phyloP scores from a whole-genome alignment of 345 rosid species.

The Capsella bursapastoris region DNA sequence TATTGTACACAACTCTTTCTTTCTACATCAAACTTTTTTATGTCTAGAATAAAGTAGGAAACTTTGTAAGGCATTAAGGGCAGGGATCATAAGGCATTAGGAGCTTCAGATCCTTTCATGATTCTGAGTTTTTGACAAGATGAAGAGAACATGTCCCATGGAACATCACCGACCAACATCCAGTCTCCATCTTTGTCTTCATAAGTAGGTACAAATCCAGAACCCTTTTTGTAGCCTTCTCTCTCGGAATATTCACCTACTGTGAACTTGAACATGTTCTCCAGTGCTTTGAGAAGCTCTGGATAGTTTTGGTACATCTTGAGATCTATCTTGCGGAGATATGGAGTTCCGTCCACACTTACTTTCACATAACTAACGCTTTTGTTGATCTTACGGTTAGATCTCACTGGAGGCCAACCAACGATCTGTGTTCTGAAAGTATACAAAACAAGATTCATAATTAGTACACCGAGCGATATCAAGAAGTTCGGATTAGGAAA shows the following conservation, averaged over 20 bases:
- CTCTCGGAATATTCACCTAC: conserved; percentile 65
- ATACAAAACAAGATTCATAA: conserved; percentile 10
- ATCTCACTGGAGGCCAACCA: conserved; percentile 83
- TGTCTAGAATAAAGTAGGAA: conserved; percentile 1
- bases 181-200: conserved; percentile 88
- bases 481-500: background rate
- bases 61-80: background rate
- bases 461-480: conserved; percentile 6
- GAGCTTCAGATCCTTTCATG: conserved; percentile 82
- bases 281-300: conserved; percentile 63
- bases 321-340: conserved; percentile 75
- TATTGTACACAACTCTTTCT: conserved; percentile 16
- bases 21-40: background rate
- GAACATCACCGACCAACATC: conserved; percentile 94
- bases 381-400: conserved; percentile 43
- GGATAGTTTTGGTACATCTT: conserved; percentile 61
- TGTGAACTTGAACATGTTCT: conserved; percentile 78
- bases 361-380: conserved; percentile 75
- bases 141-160: conserved; percentile 84
- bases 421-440: conserved; percentile 64
- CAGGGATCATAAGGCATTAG: conserved; percentile 6
- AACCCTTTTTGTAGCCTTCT: conserved; percentile 72
- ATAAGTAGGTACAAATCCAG: conserved; percentile 73
- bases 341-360: conserved; percentile 92
- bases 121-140: conserved; percentile 86